These are phyloP conservation scores for Blastobotrys attinorum DNA, from an alignment of 805 yeast species.

Conservation along the genomic window DNA sequence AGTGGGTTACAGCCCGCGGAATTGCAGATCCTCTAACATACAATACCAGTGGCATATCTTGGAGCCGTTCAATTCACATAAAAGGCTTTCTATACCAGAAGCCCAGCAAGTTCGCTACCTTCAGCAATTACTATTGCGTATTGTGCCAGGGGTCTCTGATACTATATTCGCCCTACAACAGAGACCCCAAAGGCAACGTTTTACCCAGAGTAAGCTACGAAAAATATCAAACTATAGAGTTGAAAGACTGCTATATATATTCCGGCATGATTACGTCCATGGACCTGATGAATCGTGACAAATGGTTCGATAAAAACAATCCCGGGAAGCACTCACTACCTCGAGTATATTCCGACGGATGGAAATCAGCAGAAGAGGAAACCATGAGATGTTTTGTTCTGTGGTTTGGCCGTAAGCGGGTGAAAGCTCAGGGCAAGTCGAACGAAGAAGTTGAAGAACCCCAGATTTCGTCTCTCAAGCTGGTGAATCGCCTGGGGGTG, in stretches of 20 bases:
- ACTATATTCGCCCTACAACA: slow-evolving; percentile 43
- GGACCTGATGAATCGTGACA: slow-evolving; percentile 45
- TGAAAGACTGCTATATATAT: slow-evolving; percentile 65
- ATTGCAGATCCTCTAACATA: slow-evolving; percentile 45
- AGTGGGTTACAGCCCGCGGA: slow-evolving; percentile 49
- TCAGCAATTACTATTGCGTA: slow-evolving; percentile 52
- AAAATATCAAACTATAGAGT: slow-evolving; percentile 51
- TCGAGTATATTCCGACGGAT: slow-evolving; percentile 70
- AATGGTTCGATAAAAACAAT: slow-evolving; percentile 37
- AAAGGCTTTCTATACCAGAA: slow-evolving; percentile 67
- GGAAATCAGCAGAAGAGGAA: slow-evolving; percentile 76
- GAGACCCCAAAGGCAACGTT: slow-evolving; percentile 40
- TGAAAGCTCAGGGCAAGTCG: slow-evolving; percentile 7
- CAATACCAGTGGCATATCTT: slow-evolving; percentile 49
- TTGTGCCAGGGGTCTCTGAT: slow-evolving; percentile 64
- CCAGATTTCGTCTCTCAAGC: slow-evolving; percentile 11
- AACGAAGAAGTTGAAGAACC: not conserved
- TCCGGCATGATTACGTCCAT: slow-evolving; percentile 55
- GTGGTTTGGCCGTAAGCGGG: slow-evolving; percentile 68
- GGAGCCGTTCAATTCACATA: slow-evolving; percentile 51
- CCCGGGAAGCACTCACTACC: slow-evolving; percentile 60
- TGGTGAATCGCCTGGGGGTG: slow-evolving; percentile 51
- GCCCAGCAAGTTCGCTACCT: slow-evolving; percentile 58
- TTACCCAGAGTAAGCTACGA: slow-evolving; percentile 43
- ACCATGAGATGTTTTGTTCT: slow-evolving; percentile 67